These are phyloP conservation scores for Pythium plurisporium DNA, from an alignment of 352 stramenopile genomes.

Conservation along the genomic window DNA sequence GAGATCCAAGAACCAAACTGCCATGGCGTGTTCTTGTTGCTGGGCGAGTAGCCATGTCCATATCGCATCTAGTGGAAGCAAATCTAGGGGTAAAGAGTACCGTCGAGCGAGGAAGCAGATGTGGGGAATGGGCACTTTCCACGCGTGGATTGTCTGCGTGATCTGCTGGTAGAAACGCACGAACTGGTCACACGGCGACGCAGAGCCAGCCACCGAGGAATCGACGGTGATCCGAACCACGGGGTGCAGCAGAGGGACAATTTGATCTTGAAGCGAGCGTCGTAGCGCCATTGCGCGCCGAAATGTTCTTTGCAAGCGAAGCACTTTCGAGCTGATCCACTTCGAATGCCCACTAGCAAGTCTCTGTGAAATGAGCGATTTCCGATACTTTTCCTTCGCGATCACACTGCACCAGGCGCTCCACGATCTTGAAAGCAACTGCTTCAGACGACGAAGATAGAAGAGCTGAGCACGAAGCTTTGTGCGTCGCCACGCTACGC, in stretches of 20 bases:
- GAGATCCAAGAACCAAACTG: slow-evolving; percentile 28
- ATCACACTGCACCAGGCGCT: background rate
- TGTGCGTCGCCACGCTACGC: slow-evolving; percentile 5
- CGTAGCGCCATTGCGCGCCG: background rate
- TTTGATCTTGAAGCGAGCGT: background rate
- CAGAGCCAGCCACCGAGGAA: background rate
- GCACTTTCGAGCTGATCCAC: slow-evolving; percentile 17
- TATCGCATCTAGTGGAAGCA: slow-evolving; percentile 27
- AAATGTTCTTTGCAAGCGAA: slow-evolving; percentile 11
- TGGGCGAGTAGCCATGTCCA: slow-evolving; percentile 22
- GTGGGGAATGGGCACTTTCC: slow-evolving; percentile 24
- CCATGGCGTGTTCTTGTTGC: background rate
- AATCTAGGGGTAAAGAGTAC: slow-evolving; percentile 29
- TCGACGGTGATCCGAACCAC: background rate
- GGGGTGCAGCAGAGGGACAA: slow-evolving; percentile 7
- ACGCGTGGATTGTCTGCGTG: slow-evolving; percentile 29
- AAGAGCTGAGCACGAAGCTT: slow-evolving; percentile 25
- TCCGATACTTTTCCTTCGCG: background rate
- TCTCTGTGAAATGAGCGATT: background rate
- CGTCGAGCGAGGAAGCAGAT: slow-evolving; percentile 25
- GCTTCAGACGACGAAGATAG: background rate
- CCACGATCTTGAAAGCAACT: background rate
- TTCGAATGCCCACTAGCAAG: slow-evolving; percentile 11
- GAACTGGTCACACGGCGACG: slow-evolving; percentile 4
- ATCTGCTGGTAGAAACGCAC: slow-evolving; percentile 22